Evolutionary conservation across 768 basidiomycete species (phyloP).

Genomic region (Boletus barrowsii): DNA sequence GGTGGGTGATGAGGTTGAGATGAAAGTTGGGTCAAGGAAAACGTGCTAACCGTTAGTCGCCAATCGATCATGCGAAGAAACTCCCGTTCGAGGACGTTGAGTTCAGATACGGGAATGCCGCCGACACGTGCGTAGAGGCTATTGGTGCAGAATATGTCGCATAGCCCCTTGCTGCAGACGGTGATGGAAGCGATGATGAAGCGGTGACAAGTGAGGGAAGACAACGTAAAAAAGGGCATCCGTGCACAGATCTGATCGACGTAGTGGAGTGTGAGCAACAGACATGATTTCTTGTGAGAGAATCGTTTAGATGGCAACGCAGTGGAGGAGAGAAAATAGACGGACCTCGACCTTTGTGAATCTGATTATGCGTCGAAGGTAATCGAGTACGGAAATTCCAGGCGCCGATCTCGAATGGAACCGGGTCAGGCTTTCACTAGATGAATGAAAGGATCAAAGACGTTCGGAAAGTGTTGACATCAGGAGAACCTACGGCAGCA

Average conservation of each 20-base stretch:
- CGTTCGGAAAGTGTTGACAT: constrained; percentile 8
- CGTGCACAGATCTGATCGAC: constrained; percentile 92
- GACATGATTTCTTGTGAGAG: constrained; percentile 60
- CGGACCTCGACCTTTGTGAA: constrained; percentile 95
- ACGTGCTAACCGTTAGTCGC: constrained; percentile 80
- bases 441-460: constrained; percentile 22
- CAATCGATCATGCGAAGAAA: constrained; percentile 91
- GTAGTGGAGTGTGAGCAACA: constrained; percentile 82
- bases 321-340: constrained; percentile 5
- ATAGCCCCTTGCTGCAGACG: constrained; percentile 91
- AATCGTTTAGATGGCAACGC: constrained; percentile 6
- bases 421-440: constrained; percentile 84
- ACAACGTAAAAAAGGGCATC: constrained; percentile 85
- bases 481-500: constrained; percentile 64
- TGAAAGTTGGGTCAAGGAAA: constrained; percentile 24
- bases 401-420: constrained; percentile 96
- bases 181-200: constrained; percentile 94
- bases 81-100: constrained; percentile 93
- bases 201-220: constrained; percentile 95
- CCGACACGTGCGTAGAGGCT: constrained; percentile 94
- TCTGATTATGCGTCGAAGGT: constrained; percentile 88
- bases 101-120: constrained; percentile 85
- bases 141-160: constrained; percentile 95
- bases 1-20: constrained; percentile 7
- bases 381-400: constrained; percentile 84